phyloP scores from a whole-genome alignment of 2,329 filamentous ascomycete genomes.

The Emmonsiellopsis sp. region DNA sequence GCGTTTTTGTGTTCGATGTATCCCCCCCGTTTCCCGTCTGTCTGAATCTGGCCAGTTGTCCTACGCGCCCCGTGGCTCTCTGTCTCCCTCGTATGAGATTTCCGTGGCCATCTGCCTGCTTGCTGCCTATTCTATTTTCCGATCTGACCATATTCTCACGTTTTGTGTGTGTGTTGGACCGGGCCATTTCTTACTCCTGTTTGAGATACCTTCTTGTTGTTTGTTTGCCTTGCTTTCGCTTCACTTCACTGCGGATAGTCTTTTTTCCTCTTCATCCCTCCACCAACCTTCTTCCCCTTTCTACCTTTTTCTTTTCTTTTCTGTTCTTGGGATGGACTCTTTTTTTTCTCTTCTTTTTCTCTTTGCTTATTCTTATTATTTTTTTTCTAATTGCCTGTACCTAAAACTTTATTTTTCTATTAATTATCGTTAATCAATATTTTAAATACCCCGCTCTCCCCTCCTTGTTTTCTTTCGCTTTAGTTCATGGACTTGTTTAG shows the following conservation, averaged over 20 bases:
- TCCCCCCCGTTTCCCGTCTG: no score
- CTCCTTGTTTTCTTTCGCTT: background rate
- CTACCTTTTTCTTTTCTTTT: background rate
- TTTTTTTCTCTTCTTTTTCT: background rate
- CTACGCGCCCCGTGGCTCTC: no score
- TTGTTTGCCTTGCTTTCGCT: background rate
- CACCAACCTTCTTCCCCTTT: background rate
- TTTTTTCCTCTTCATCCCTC: no score
- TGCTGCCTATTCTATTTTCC: background rate
- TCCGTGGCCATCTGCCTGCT: no score
- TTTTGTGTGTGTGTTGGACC: background rate
- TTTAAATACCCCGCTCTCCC: background rate
- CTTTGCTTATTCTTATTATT: background rate
- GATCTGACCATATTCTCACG: background rate
- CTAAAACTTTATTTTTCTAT: background rate
- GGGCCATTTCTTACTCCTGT: background rate
- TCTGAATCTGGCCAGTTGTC: no score
- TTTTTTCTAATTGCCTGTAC: background rate
- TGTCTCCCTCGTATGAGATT: no score
- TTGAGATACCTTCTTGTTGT: conserved; percentile 5
- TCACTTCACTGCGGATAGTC: no score
- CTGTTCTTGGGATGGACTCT: no score
- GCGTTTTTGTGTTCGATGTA: no score
- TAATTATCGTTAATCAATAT: background rate
- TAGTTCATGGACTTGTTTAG: background rate